Conservation (phyloP, 768 basidiomycete genomes). For the Boletus speciosus region DNA sequence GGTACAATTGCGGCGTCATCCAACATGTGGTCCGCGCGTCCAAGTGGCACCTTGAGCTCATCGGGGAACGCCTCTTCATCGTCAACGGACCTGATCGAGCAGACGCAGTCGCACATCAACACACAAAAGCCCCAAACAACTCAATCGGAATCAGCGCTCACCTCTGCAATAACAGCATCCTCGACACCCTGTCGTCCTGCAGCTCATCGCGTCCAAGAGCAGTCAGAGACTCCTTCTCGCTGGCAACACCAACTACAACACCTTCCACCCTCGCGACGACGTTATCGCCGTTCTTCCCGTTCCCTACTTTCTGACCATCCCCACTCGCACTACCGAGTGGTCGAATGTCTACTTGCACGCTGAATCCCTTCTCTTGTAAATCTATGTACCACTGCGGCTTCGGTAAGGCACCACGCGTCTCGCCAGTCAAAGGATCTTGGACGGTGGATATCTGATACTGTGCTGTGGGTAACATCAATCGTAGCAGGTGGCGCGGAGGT, state of each 20-base stretch:
- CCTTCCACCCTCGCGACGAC: conserved; percentile 36
- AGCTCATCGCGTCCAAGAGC: conserved; percentile 72
- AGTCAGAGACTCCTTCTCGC: conserved; percentile 76
- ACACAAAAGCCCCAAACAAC: conserved; percentile 4
- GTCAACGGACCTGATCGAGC: conserved; percentile 44
- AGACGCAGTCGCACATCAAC: conserved; percentile 1
- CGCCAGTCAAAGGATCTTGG: conserved; percentile 76
- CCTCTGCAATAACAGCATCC: conserved; percentile 69
- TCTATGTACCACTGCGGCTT: conserved; percentile 73
- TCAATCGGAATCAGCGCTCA: conserved; percentile 26
- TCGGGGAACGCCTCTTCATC: conserved; percentile 58
- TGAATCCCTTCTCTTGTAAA: conserved; percentile 55
- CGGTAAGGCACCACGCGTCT: conserved; percentile 52
- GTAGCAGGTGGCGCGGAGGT: conserved; percentile 68
- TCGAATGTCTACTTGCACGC: conserved; percentile 55
- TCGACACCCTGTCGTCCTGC: conserved; percentile 63
- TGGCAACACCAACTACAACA: conserved; percentile 43
- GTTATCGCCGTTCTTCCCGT: conserved; percentile 4
- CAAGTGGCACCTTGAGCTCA: conserved; percentile 58
- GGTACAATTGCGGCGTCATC: conserved; percentile 34
- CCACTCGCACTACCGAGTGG: conserved; percentile 39
- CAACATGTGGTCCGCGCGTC: conserved; percentile 56
- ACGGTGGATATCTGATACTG: conserved; percentile 75
- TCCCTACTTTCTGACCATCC: conserved; percentile 1
- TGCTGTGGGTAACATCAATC: conserved; percentile 78